Conservation (phyloP, 345 rosid genomes). For the Corymbia maculata region DNA sequence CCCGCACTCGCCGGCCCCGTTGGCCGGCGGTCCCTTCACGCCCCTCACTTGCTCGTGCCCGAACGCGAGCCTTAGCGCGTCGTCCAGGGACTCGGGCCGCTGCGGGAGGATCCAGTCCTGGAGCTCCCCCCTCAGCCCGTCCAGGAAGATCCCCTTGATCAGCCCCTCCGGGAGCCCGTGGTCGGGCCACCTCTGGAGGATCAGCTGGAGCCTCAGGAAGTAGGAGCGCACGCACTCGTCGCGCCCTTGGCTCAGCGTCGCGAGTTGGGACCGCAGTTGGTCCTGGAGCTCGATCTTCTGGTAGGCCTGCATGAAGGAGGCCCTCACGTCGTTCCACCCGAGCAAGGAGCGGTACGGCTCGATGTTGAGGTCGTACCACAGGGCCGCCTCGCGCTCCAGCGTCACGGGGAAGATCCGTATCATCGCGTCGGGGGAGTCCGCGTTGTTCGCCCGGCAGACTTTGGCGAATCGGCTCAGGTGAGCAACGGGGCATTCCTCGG, state of each 20-base stretch:
- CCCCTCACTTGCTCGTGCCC: slow-evolving; percentile 16
- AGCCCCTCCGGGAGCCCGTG: slow-evolving; percentile 10
- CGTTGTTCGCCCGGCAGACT: slow-evolving; percentile 32
- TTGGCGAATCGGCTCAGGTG: slow-evolving; percentile 27
- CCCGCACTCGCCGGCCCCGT: slow-evolving; percentile 4
- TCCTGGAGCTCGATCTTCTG: neutral
- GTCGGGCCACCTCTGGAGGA: slow-evolving; percentile 15
- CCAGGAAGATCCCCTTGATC: slow-evolving; percentile 14
- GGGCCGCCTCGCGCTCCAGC: slow-evolving; percentile 24
- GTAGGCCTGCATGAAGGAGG: slow-evolving; percentile 23
- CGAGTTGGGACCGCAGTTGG: slow-evolving; percentile 8
- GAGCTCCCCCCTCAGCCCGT: slow-evolving; percentile 14
- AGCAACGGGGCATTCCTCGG: slow-evolving; percentile 11
- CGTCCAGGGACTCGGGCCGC: slow-evolving; percentile 11
- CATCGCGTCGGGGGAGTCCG: neutral
- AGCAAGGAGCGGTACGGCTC: slow-evolving; percentile 18
- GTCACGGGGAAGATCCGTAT: slow-evolving; percentile 31
- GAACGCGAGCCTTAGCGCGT: slow-evolving; percentile 23
- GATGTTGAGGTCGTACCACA: slow-evolving; percentile 30
- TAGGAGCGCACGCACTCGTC: slow-evolving; percentile 22
- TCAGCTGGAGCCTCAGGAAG: slow-evolving; percentile 26
- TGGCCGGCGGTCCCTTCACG: neutral
- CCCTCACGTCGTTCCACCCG: slow-evolving; percentile 20
- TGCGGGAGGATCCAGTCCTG: slow-evolving; percentile 16
- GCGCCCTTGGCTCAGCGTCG: slow-evolving; percentile 9